phyloP scores from a whole-genome alignment of 306 rosid species.

The Prunus dulcis region DNA sequence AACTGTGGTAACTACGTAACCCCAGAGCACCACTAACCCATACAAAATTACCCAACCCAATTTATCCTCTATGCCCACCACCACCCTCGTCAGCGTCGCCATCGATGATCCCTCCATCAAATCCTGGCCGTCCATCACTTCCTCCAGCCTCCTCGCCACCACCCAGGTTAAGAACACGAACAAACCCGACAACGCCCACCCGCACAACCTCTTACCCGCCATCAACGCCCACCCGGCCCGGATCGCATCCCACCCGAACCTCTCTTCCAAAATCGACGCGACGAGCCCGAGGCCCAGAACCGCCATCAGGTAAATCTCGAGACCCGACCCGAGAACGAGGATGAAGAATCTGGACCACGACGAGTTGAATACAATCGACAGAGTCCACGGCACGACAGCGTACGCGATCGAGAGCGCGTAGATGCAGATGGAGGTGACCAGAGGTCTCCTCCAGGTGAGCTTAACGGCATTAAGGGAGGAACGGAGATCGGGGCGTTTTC shows the following conservation, averaged over 20 bases:
- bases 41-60: constrained; percentile 42
- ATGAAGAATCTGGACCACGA: constrained; percentile 15
- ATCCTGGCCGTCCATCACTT: constrained; percentile 43
- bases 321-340: constrained; percentile 15
- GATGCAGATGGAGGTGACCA: constrained; percentile 48
- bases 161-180: constrained; percentile 30
- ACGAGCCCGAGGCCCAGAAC: constrained; percentile 52
- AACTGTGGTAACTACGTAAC: constrained; percentile 55
- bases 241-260: constrained; percentile 60
- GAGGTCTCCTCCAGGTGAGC: constrained; percentile 36
- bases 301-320: constrained; percentile 65
- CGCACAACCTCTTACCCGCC: constrained; percentile 45
- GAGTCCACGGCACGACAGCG: constrained; percentile 26
- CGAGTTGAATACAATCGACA: constrained; percentile 18
- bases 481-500: constrained; percentile 28
- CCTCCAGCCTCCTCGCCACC: constrained; percentile 38
- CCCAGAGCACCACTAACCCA: constrained; percentile 45
- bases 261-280: constrained; percentile 67
- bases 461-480: constrained; percentile 29
- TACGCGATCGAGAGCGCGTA: constrained; percentile 44
- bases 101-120: constrained; percentile 8
- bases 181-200: constrained; percentile 53
- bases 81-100: constrained; percentile 10
- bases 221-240: constrained; percentile 47
- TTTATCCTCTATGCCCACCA: constrained; percentile 27